Evolutionary conservation across 192 early-diverging fungal genomes (phyloP), one percentile per base, ranked within the genome.

Genomic region (Irineochytrium annulatum): DNA sequence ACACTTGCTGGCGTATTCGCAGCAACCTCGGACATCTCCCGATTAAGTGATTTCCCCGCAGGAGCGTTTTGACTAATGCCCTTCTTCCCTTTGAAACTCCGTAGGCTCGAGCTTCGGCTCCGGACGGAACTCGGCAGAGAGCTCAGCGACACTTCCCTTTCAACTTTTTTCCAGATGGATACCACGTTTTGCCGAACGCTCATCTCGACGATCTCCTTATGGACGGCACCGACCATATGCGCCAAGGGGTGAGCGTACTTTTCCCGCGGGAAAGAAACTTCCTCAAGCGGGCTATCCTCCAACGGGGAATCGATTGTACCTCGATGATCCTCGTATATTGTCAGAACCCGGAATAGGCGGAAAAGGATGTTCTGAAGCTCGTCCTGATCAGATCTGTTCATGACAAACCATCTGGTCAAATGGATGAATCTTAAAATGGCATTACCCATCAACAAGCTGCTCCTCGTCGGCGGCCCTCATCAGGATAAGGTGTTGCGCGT

Each of bases 261-360:
- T 17, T 49, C 46, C 22, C 46, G 46, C n/a, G 37, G 37, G 8
- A n/a, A 13, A 49, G 6, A 8, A 8, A 6, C 8, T 8, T 22
- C 22, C 6, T 49, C 46, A 24, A 8, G 6, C 8, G 13, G 13
- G 13, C 5, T 5, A 49, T 49, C 46, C 17, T 49, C 46, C 11
- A 13, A 41, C 0, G 63, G 63, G 28, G 43, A 46, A 13, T 65
- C 63, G 6, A 65, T 41, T 6, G 56, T 43, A 22, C 44, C 46
- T 3, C 45, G 52, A 37, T 73, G 71, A 31, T 81, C 75, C 54
- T 81, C 68, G 67, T 77, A 81, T 14, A 77, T 68, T 32, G 79
- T 77, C 34, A 81, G 77, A n/a, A 77, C 73, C 20, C 76, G 57
- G 32, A 81, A 53, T 1, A 81, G 60, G 27, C 79, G 49, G 39